Evolutionary conservation across 768 basidiomycete genomes (phyloP).

Genomic region (Neoboletus magnificus): DNA sequence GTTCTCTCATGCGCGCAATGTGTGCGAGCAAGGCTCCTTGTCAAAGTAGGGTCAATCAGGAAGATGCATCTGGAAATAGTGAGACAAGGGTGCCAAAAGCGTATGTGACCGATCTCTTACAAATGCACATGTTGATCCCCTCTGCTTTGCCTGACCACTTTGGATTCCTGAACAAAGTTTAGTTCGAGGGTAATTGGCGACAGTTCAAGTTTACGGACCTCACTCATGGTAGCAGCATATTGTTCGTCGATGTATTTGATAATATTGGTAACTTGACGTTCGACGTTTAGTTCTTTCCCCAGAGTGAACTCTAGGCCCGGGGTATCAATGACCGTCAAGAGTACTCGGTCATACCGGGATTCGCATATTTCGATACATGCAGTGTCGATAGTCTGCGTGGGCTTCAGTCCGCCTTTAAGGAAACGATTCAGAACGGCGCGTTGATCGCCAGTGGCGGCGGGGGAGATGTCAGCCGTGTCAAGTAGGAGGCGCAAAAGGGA

Average conservation of each 20-base stretch:
- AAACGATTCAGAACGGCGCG: constrained; percentile 61
- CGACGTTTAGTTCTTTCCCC: constrained; percentile 72
- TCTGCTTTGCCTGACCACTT: constrained; percentile 82
- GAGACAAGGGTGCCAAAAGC: constrained; percentile 4
- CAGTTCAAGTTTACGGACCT: constrained; percentile 42
- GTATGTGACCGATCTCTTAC: constrained; percentile 40
- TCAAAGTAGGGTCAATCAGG: constrained; percentile 77
- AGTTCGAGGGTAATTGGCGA: neutral
- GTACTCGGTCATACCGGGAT: constrained; percentile 73
- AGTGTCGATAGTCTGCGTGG: constrained; percentile 61
- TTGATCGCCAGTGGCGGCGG: constrained; percentile 73
- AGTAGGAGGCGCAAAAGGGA: constrained; percentile 76
- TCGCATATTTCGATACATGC: constrained; percentile 82
- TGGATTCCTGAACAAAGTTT: constrained; percentile 61
- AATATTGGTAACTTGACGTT: constrained; percentile 69
- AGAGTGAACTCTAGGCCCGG: constrained; percentile 77
- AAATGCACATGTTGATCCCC: constrained; percentile 89
- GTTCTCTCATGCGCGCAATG: constrained; percentile 49
- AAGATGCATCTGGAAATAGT: constrained; percentile 65
- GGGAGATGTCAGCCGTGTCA: constrained; percentile 81
- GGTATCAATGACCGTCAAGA: constrained; percentile 81
- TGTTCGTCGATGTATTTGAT: constrained; percentile 78
- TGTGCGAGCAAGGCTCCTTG: constrained; percentile 48
- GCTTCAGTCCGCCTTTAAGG: constrained; percentile 55
- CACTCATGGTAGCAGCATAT: constrained; percentile 84